Base-by-base conservation (phyloP, 2,329 filamentous ascomycete genomes). In the Aaosphaeria arxii region DNA sequence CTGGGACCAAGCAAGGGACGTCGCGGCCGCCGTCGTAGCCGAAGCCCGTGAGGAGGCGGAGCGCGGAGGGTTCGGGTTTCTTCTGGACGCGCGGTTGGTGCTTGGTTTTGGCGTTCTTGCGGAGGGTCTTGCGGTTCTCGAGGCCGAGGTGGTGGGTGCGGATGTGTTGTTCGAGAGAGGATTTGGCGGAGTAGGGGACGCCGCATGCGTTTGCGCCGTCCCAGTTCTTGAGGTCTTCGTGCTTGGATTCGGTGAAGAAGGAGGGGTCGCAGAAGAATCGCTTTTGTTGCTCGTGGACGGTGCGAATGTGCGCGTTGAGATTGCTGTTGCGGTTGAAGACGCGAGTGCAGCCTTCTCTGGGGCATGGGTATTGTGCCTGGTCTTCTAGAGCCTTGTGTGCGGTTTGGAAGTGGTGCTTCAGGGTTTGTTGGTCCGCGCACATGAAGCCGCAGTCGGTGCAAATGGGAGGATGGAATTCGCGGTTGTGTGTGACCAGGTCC, bases 321-420 rank as follows among this genome's bases (percentile, higher is more conserved):
- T 96, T 96, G n/a, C 87, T 86, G 52, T 82, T 84, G 63, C 87
- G 88, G 13, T 89, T 91, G 70, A 96, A 96, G 46, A 77, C 82
- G 62, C 88, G 89, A 47, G 74, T 77, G 67, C 91, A 96, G 24
- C 80, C 85, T 0, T 77, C 71, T 61, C 85, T 78, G 1, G 83
- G 79, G 65, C 92, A 96, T 1, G 73, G 67, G 44, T 86, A 82
- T 0, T 77, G 82, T 6, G 86, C 58, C 24, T 59, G 57, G 3
- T 52, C 42, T 32, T 56, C 67, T 29, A 59, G 57, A 30, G 63
- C 53, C 24, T 48, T 68, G 70, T 96, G 91, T 48, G 85, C 75
- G 52, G 86, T 82, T 58, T 95, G 89, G 42, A 94, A 77, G 71
- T 96, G 92, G 6, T 54, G 53, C 42, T 82, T 81, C 49, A 89